These are phyloP conservation scores for Puya raimondii DNA, from an alignment of 176 grass and related monocot genomes.

Conservation along the genomic window DNA sequence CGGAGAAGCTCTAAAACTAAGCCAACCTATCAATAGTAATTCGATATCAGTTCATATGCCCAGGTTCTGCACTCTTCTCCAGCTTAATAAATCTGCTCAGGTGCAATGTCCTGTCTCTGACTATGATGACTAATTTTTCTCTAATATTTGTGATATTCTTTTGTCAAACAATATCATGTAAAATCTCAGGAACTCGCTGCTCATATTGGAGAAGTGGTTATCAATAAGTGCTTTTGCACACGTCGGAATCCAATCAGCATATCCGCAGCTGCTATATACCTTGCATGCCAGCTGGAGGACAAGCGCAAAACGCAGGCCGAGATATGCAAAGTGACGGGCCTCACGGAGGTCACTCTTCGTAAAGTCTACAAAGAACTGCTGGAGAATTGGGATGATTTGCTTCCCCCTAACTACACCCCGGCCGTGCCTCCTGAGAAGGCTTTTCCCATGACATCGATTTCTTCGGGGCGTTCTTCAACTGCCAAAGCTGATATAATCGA, in stretches of 20 bases:
- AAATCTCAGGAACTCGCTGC: constrained; percentile 74
- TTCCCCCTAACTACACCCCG: constrained; percentile 79
- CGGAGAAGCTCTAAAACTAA: constrained; percentile 84
- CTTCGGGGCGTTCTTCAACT: constrained; percentile 45
- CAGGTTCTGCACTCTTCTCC: constrained; percentile 89
- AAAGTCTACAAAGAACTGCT: constrained; percentile 99
- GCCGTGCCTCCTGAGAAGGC: constrained; percentile 86
- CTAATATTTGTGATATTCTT: background rate
- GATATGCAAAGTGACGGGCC: constrained; percentile 93
- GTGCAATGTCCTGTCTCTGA: constrained; percentile 15
- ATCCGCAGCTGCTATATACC: constrained; percentile 94
- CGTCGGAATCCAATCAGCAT: constrained; percentile 93
- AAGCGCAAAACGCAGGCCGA: constrained; percentile 96
- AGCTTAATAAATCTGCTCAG: constrained; percentile 98
- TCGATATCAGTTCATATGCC: constrained; percentile 98
- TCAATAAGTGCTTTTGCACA: constrained; percentile 97
- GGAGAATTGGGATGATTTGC: constrained; percentile 94
- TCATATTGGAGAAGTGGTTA: constrained; percentile 90
- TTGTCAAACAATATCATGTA: background rate
- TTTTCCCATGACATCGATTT: constrained; percentile 74
- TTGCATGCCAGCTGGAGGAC: constrained; percentile 95
- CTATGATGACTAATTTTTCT: background rate
- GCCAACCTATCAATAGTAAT: constrained; percentile 95
- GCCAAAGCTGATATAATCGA: constrained; percentile 40
- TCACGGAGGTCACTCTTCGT: constrained; percentile 91